A percentile compares a stretch with the other conserved stretches of the same genome.
phyloP scores from a whole-genome alignment of 2,329 filamentous ascomycete genomes.

The Arthrobotrys pseudoclavata region DNA sequence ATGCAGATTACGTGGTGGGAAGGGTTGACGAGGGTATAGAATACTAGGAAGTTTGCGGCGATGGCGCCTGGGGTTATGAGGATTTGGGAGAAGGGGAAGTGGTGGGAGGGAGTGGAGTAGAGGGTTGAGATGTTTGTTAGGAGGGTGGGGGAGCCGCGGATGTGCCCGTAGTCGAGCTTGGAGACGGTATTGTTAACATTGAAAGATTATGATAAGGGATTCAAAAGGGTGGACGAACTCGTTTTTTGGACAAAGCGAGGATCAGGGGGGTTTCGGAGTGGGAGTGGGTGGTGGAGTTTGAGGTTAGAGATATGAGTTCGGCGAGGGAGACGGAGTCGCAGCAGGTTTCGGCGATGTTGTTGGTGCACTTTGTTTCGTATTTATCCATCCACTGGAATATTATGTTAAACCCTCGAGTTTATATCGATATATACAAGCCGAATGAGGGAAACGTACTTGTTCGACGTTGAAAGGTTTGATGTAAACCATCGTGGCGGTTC shows the following conservation, averaged over 20 bases:
- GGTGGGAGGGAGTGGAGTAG: conserved; percentile 72
- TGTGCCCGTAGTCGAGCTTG: conserved; percentile 79
- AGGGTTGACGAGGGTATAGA: conserved; percentile 79
- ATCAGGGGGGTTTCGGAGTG: conserved; percentile 58
- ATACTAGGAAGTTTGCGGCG: conserved; percentile 82
- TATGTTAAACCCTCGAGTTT: not conserved
- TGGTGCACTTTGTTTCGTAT: conserved; percentile 71
- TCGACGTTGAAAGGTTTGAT: conserved; percentile 79
- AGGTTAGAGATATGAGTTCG: conserved; percentile 72
- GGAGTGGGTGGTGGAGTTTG: conserved; percentile 62
- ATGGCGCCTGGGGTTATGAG: conserved; percentile 85
- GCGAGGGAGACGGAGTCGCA: conserved; percentile 80
- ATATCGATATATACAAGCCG: not conserved
- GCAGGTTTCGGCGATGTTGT: conserved; percentile 85
- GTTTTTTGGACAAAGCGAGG: conserved; percentile 59
- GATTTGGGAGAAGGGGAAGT: conserved; percentile 73
- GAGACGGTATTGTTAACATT: conserved; percentile 64
- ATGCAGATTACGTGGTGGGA: conserved; percentile 89
- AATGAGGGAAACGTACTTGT: conserved; percentile 70
- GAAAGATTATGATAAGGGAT: not conserved
- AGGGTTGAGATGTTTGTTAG: conserved; percentile 76
- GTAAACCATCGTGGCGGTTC: conserved; percentile 69
- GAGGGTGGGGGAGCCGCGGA: conserved; percentile 76
- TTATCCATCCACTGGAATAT: conserved; percentile 73
- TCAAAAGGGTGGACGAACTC: conserved; percentile 25